Base-by-base conservation (phyloP, 2,329 filamentous ascomycete species). In the Fusarium subglutinans region DNA sequence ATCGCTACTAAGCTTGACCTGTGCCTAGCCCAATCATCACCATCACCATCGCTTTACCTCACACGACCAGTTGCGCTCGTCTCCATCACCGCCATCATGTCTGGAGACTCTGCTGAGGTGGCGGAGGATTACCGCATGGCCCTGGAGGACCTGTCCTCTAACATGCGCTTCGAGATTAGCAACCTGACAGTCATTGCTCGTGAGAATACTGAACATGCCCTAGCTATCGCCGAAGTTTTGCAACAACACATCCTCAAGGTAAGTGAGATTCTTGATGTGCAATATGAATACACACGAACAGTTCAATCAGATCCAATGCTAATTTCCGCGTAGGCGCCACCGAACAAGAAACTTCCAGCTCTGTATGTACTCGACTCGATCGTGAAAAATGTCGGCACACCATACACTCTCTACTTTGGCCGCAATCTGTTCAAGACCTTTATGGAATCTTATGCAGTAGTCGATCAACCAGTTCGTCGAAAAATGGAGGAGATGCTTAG, bases 321-420 rank as follows among this genome's bases (percentile, higher is more conserved):
- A 78, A 89, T 79, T 66, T 50, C 58, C 56, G 24, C 47, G 75
- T 84, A 99, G 96, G 94, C 93, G 62, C 90, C 94, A 51, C 95
- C 96, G 44, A 89, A 91, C 70, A 95, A 95, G 82, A 99, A 98
- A 81, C 87, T 99, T 6, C 95, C 96, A 24, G 94, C 96, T n/a
- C 88, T 99, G 35, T 99, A 98, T 84, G 94, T 99, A 75, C 92
- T 99, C 80, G 96, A 99, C 84, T 98, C 96, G 22, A 96, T 99
- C 70, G 95, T 97, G 81, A 99, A 99, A 84, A 98, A 99, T 86
- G 95, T 99, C 71, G 96, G 96, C 70, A 98, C 96, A 2, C 96
- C 96, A 13, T 99, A 99, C 83, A 98, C 96, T 0, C 88, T 98
- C 18, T 98, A 98, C 82, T 93, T 99, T 74, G 94, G 95, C 59